Conservation (phyloP, 2,329 filamentous ascomycete genomes). For the Periconia digitata region DNA sequence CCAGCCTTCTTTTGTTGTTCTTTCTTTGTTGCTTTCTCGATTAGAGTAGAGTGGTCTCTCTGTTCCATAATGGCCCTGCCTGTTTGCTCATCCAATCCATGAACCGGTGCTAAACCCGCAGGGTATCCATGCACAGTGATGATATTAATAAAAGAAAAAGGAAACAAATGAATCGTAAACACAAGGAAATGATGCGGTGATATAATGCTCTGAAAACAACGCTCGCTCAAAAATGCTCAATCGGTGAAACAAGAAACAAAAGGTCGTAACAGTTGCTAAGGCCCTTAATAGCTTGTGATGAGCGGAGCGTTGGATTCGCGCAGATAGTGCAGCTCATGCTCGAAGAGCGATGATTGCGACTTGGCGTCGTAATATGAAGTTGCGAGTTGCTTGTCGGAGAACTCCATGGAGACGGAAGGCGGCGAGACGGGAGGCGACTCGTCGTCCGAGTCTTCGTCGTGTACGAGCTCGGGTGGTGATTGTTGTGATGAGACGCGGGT, state of each 20-base stretch:
- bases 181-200: conserved; percentile 21
- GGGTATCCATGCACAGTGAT: not conserved
- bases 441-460: conserved; percentile 53
- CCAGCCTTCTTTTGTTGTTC: not conserved
- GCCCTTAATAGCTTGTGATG: conserved; percentile 45
- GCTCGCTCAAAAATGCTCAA: conserved; percentile 42
- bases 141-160: not conserved
- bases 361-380: conserved; percentile 48
- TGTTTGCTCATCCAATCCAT: not conserved
- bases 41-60: conserved; percentile 3
- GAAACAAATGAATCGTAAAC: conserved; percentile 7
- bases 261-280: conserved; percentile 29
- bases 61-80: too few species aligned
- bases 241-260: conserved; percentile 34
- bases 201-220: conserved; percentile 38
- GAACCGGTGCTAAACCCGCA: not conserved
- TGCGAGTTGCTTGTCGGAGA: conserved; percentile 51
- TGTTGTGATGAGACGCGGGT: conserved; percentile 47
- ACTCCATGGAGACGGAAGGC: conserved; percentile 47
- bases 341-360: conserved; percentile 38
- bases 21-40: not conserved
- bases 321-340: conserved; percentile 44
- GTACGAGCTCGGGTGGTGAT: conserved; percentile 53
- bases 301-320: conserved; percentile 44
- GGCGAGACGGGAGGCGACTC: conserved; percentile 52